phyloP scores from a whole-genome alignment of 768 basidiomycete species.

The Termitomyces sp. region DNA sequence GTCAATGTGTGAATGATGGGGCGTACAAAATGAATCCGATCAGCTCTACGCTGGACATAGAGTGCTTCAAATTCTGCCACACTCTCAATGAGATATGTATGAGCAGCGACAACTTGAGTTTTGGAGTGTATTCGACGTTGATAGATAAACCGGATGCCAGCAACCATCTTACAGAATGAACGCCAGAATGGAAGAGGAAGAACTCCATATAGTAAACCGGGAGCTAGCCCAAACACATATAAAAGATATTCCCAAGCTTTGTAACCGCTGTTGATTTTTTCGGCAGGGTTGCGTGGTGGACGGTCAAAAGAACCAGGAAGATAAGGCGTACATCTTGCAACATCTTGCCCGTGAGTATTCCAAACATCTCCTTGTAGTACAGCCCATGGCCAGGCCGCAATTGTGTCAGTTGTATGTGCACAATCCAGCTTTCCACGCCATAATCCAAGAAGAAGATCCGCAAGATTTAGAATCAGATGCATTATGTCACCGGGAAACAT shows the following conservation, averaged over 20 bases:
- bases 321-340: conserved; percentile 24
- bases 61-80: not conserved
- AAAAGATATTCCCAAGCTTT: conserved; percentile 17
- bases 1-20: not conserved
- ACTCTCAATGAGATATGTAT: not conserved
- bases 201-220: not conserved
- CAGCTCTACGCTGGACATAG: not conserved
- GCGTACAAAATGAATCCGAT: not conserved
- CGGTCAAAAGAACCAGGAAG: conserved; percentile 35
- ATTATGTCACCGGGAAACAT: conserved; percentile 25
- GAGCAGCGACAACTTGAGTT: no score
- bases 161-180: not conserved
- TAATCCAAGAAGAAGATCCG: conserved; percentile 29
- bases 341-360: conserved; percentile 28
- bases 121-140: not conserved
- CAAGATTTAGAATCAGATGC: conserved; percentile 35
- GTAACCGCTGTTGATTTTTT: conserved; percentile 32
- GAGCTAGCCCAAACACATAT: not conserved
- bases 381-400: conserved; percentile 23
- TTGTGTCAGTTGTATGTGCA: conserved; percentile 10
- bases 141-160: not conserved
- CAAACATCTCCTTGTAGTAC: conserved; percentile 23
- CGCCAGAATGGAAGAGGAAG: not conserved
- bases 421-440: conserved; percentile 26
- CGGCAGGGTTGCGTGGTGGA: conserved; percentile 34